Conservation (phyloP, 495 filamentous ascomycete genomes). For the Penicillium angulare region DNA sequence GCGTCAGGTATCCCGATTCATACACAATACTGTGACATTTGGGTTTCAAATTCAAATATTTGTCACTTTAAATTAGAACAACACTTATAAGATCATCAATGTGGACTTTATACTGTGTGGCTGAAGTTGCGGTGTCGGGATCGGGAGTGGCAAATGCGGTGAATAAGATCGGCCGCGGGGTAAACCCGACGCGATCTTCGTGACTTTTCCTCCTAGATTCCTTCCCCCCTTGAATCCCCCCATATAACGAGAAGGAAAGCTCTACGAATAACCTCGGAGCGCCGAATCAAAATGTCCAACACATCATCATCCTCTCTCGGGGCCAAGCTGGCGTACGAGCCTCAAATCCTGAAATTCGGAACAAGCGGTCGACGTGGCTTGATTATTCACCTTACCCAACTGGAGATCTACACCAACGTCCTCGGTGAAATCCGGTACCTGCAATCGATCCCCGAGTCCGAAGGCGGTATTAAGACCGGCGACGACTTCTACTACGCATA, state of each 20-base stretch:
- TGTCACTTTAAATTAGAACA: no score
- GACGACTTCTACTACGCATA: constrained; percentile 31
- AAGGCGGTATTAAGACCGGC: constrained; percentile 23
- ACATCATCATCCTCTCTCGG: background rate
- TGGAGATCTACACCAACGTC: constrained; percentile 31
- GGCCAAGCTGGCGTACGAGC: constrained; percentile 18
- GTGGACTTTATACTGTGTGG: no score
- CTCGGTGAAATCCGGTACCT: constrained; percentile 26
- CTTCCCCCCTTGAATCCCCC: background rate
- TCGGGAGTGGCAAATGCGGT: no score
- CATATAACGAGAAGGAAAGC: no score
- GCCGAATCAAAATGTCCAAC: background rate
- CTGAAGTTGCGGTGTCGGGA: no score
- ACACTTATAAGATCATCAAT: no score
- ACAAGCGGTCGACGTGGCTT: constrained; percentile 29
- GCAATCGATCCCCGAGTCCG: constrained; percentile 12
- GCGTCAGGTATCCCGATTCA: no score
- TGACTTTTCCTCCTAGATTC: background rate
- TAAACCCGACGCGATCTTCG: background rate
- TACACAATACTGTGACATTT: no score
- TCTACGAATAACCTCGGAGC: no score
- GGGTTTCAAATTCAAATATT: no score
- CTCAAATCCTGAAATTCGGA: constrained; percentile 25
- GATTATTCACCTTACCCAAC: constrained; percentile 26
- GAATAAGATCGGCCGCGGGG: background rate